phyloP scores from a whole-genome alignment of 1,139 yeast species.

The Sugiyamaella neomexicana region DNA sequence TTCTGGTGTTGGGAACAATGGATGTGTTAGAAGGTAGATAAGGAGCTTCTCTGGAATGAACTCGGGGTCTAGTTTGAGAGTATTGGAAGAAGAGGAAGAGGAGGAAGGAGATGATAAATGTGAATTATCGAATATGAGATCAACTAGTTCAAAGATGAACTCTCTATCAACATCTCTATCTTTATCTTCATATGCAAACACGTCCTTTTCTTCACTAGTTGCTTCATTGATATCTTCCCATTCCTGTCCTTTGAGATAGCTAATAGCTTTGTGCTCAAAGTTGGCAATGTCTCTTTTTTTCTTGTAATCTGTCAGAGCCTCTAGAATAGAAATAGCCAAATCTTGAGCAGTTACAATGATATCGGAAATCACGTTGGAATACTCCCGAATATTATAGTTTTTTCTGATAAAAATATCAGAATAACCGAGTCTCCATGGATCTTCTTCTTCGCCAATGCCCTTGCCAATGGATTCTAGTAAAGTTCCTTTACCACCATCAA shows the following conservation, averaged over 20 bases:
- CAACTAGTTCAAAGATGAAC: slow-evolving; percentile 54
- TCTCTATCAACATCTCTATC: slow-evolving; percentile 67
- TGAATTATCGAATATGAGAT: slow-evolving; percentile 43
- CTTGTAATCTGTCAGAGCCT: slow-evolving; percentile 34
- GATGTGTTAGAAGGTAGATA: slow-evolving; percentile 80
- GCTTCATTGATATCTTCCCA: slow-evolving; percentile 27
- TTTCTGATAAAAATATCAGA: slow-evolving; percentile 33
- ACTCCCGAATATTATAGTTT: slow-evolving; percentile 26
- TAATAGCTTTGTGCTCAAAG: slow-evolving; percentile 34
- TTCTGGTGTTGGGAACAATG: slow-evolving; percentile 67
- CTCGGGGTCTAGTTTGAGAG: slow-evolving; percentile 21
- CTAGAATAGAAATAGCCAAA: slow-evolving; percentile 28
- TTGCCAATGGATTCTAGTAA: slow-evolving; percentile 73
- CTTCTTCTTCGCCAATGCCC: slow-evolving; percentile 39
- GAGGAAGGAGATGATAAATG: slow-evolving; percentile 23
- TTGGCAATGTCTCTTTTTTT: slow-evolving; percentile 25
- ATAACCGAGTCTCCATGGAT: slow-evolving; percentile 24
- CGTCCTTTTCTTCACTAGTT: slow-evolving; percentile 22
- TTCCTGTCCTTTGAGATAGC: slow-evolving; percentile 33
- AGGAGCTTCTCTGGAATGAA: slow-evolving; percentile 60
- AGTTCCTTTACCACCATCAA: slow-evolving; percentile 69
- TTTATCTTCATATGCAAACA: slow-evolving; percentile 55
- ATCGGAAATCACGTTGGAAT: slow-evolving; percentile 30
- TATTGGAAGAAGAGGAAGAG: slow-evolving; percentile 23
- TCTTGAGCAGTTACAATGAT: slow-evolving; percentile 23